Evolutionary conservation across 148 eudicot species (phyloP).

Genomic region (Vaccinium vitisidaea): DNA sequence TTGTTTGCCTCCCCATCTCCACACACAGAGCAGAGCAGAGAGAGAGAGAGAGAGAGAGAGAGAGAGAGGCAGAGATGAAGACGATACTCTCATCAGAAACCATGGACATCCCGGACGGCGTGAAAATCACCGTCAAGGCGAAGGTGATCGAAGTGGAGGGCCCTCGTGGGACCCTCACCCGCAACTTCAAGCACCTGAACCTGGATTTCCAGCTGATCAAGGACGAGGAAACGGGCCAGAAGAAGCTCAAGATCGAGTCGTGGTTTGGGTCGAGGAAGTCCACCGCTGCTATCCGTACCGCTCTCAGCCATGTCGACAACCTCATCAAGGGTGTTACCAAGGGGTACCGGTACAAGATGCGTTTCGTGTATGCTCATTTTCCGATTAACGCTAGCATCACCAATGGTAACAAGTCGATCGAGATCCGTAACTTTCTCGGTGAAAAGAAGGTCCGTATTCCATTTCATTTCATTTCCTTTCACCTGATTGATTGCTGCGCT

Average conservation of each 20-base stretch:
- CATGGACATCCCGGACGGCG: constrained; percentile 71
- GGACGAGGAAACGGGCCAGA: constrained; percentile 38
- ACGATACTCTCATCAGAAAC: constrained; percentile 48
- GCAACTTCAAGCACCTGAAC: constrained; percentile 65
- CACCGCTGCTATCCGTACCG: constrained; percentile 64
- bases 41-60: constrained; percentile 10
- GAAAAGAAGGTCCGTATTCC: constrained; percentile 49
- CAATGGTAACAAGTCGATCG: constrained; percentile 35
- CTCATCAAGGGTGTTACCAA: constrained; percentile 54
- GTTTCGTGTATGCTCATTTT: constrained; percentile 72
- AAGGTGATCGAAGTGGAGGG: constrained; percentile 54
- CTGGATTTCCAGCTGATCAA: constrained; percentile 56
- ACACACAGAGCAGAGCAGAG: not conserved
- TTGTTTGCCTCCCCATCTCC: not conserved
- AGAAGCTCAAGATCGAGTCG: constrained; percentile 50
- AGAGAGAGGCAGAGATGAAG: constrained; percentile 43
- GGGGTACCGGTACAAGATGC: constrained; percentile 63
- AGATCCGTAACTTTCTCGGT: constrained; percentile 70
- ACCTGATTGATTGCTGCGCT: not conserved
- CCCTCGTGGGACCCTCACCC: constrained; percentile 47
- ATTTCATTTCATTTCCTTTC: not conserved
- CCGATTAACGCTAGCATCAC: constrained; percentile 65
- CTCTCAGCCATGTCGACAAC: constrained; percentile 49
- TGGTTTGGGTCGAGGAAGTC: constrained; percentile 63
- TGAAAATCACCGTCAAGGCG: constrained; percentile 47